Conservation (phyloP, 768 basidiomycete genomes). For the Auriscalpium orientale region DNA sequence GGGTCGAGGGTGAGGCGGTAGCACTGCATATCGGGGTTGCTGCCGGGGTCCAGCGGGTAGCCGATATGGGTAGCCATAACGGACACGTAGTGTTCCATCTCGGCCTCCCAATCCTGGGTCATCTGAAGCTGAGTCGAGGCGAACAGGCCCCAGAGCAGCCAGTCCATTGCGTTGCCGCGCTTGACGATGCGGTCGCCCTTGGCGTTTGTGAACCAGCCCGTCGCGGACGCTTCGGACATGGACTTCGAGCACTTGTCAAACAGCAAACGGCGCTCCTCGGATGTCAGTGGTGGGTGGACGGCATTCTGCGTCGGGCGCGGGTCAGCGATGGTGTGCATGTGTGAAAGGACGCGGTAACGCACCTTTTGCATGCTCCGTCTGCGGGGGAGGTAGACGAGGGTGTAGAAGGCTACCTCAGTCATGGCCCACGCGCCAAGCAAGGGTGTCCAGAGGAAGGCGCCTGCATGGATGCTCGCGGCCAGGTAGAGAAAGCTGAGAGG, state of each 20-base stretch:
- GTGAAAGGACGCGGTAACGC: constrained; percentile 8
- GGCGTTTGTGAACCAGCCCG: constrained; percentile 47
- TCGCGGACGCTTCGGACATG: constrained; percentile 23
- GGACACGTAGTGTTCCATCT: constrained; percentile 40
- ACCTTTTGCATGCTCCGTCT: constrained; percentile 42
- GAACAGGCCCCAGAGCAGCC: constrained; percentile 63
- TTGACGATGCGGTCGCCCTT: constrained; percentile 21
- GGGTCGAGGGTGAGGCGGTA: constrained; percentile 52
- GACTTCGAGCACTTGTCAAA: constrained; percentile 37
- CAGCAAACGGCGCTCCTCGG: constrained; percentile 37
- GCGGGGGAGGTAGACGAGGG: constrained; percentile 42
- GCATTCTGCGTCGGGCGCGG: constrained; percentile 19
- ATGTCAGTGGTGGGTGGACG: constrained; percentile 29
- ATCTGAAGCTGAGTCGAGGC: constrained; percentile 26
- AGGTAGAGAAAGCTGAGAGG: constrained; percentile 38
- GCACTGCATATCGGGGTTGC: constrained; percentile 29
- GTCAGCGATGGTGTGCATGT: constrained; percentile 23
- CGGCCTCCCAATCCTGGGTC: constrained; percentile 37
- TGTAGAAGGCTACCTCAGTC: constrained; percentile 42
- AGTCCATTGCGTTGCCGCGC: constrained; percentile 45
- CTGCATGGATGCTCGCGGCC: constrained; percentile 20
- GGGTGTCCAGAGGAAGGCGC: constrained; percentile 22
- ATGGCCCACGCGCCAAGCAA: constrained; percentile 28
- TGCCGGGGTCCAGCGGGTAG: constrained; percentile 32
- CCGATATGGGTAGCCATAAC: constrained; percentile 35